Evolutionary conservation across 1,284 basidiomycete genomes (phyloP).

Genomic region (Malassezia sympodialis): DNA sequence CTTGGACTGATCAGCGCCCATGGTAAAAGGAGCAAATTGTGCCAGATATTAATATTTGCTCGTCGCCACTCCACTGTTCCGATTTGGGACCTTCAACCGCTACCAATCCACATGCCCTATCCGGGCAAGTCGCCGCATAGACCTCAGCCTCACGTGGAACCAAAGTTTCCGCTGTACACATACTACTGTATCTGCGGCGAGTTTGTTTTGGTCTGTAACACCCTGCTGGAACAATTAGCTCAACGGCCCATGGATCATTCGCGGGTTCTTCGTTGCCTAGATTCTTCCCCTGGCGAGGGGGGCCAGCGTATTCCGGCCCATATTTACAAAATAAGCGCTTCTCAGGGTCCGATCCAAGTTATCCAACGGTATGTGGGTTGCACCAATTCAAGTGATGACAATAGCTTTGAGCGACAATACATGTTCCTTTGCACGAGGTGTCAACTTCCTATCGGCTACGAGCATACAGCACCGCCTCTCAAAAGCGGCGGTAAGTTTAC

Average conservation of each 20-base stretch:
- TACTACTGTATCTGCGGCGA: constrained; percentile 47
- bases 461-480: constrained; percentile 38
- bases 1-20: constrained; percentile 10
- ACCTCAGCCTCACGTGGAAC: neutral
- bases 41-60: neutral
- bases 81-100: neutral
- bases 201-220: constrained; percentile 36
- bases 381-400: constrained; percentile 20
- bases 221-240: constrained; percentile 20
- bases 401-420: constrained; percentile 32
- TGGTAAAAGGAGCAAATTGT: neutral
- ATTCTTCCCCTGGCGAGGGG: constrained; percentile 20
- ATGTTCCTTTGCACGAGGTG: constrained; percentile 35
- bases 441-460: constrained; percentile 35
- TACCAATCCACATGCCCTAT: neutral
- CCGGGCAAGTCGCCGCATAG: neutral
- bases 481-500: constrained; percentile 41
- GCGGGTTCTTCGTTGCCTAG: constrained; percentile 28
- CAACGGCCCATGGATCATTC: constrained; percentile 31
- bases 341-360: constrained; percentile 22
- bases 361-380: constrained; percentile 15
- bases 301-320: constrained; percentile 17
- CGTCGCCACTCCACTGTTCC: neutral
- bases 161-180: constrained; percentile 15
- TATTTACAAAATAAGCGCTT: constrained; percentile 39